A percentile compares a stretch with the other conserved stretches of the same genome.
Conservation (phyloP, 192 early-diverging fungal species). For the Endogone sp. region DNA sequence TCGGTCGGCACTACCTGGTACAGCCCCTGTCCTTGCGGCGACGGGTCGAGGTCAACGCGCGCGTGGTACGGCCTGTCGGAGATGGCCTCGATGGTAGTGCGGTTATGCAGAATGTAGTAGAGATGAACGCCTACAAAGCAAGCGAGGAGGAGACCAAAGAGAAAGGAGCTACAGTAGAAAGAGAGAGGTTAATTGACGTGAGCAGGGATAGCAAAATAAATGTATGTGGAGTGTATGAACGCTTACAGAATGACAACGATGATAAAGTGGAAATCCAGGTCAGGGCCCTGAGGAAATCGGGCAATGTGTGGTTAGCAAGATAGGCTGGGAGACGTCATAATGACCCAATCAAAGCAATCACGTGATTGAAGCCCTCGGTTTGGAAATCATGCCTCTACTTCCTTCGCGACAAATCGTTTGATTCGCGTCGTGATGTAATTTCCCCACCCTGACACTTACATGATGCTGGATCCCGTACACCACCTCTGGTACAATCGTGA, state of each 20-base stretch:
- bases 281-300: background rate
- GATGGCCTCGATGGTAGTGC: slow-evolving; percentile 45
- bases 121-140: slow-evolving; percentile 39
- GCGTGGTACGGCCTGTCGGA: slow-evolving; percentile 27
- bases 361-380: no score
- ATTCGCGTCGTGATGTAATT: no score
- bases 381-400: no score
- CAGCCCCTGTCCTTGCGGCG: slow-evolving; percentile 14
- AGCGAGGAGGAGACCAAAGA: slow-evolving; percentile 41
- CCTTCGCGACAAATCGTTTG: no score
- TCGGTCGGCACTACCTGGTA: slow-evolving; percentile 31
- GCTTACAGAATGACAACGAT: slow-evolving; percentile 22
- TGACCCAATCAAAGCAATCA: no score
- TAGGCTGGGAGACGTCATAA: background rate
- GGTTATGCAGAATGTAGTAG: slow-evolving; percentile 39
- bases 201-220: background rate
- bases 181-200: background rate
- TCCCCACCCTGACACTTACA: no score
- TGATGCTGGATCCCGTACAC: slow-evolving; percentile 14
- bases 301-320: background rate
- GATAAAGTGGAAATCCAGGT: slow-evolving; percentile 31
- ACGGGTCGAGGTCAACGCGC: slow-evolving; percentile 32
- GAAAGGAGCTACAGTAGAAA: slow-evolving; percentile 22
- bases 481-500: slow-evolving; percentile 22
- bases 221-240: background rate